Conservation (phyloP, 208 protist genomes). For the Tritrichomonas musculus region DNA sequence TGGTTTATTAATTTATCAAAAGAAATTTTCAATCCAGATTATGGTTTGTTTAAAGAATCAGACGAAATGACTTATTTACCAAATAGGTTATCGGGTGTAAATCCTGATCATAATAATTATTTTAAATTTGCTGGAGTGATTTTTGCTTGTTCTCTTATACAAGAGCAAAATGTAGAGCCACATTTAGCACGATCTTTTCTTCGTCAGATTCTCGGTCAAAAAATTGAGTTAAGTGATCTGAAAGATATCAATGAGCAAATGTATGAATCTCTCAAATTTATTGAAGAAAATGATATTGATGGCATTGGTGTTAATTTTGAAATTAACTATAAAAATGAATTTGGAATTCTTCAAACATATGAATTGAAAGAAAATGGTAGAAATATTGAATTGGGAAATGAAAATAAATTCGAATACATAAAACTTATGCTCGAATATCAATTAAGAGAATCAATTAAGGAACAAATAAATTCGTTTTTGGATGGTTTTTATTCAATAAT, state of each 20-base stretch:
- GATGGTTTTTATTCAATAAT: constrained; percentile 89
- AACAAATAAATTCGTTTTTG: constrained; percentile 86
- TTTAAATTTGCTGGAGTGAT: constrained; percentile 77
- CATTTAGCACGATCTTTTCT: constrained; percentile 93
- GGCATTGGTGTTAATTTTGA: constrained; percentile 79
- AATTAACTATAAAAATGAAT: constrained; percentile 78
- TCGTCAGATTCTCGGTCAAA: constrained; percentile 87
- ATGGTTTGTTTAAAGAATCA: constrained; percentile 39
- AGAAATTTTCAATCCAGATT: constrained; percentile 43
- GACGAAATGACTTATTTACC: constrained; percentile 71
- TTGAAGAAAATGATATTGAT: constrained; percentile 75
- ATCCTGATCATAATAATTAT: constrained; percentile 88
- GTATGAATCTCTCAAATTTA: constrained; percentile 81
- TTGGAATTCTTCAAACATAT: constrained; percentile 72
- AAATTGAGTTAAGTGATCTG: constrained; percentile 78
- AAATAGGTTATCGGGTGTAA: constrained; percentile 82
- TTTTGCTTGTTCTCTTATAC: constrained; percentile 64
- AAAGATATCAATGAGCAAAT: constrained; percentile 84
- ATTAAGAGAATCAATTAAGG: constrained; percentile 76
- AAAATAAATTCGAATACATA: constrained; percentile 91
- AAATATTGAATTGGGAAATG: constrained; percentile 80
- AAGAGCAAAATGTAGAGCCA: constrained; percentile 80
- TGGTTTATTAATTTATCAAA: constrained; percentile 40
- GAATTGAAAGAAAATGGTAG: constrained; percentile 79
- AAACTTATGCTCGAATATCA: constrained; percentile 74